A percentile compares a stretch with the other conserved stretches of the same genome.
These are phyloP conservation scores for Ceratocystiopsis sp. DNA, from an alignment of 2,329 filamentous ascomycete genomes.

Conservation along the genomic window DNA sequence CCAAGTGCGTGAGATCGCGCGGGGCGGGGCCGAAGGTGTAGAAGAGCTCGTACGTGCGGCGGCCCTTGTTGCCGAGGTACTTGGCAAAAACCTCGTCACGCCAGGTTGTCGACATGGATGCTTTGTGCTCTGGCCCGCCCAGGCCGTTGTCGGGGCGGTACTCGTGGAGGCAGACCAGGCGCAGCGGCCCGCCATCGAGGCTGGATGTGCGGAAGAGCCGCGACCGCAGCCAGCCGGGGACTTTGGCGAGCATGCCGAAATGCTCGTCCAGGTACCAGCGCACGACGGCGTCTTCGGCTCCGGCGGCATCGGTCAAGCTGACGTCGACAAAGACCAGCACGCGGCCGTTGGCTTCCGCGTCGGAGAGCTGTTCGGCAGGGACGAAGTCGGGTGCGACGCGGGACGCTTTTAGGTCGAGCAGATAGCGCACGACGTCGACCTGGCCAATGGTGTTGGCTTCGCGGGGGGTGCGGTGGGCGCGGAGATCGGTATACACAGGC, in stretches of 20 bases:
- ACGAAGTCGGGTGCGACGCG: conserved; percentile 38
- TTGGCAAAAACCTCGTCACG: conserved; percentile 39
- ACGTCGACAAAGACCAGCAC: conserved; percentile 47
- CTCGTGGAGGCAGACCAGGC: conserved; percentile 55
- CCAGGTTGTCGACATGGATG: conserved; percentile 46
- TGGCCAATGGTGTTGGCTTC: conserved; percentile 37
- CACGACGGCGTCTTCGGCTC: conserved; percentile 34
- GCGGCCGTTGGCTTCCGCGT: conserved; percentile 39
- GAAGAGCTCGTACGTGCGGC: conserved; percentile 52
- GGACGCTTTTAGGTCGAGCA: conserved; percentile 49
- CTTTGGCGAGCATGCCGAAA: conserved; percentile 49
- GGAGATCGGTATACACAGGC: conserved; percentile 50
- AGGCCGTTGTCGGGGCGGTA: conserved; percentile 51
- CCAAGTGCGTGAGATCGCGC: conserved; percentile 45
- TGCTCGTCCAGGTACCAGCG: conserved; percentile 67
- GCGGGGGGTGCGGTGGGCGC: conserved; percentile 36
- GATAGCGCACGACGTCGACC: conserved; percentile 48
- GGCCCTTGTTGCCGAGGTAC: conserved; percentile 37
- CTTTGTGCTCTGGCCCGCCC: conserved; percentile 44
- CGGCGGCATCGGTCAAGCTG: conserved; percentile 27
- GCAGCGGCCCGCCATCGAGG: conserved; percentile 37
- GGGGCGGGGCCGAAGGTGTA: conserved; percentile 66
- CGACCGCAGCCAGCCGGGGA: conserved; percentile 65
- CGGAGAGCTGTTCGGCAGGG: conserved; percentile 40
- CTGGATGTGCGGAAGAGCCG: conserved; percentile 51